These are phyloP conservation scores for Aristolochia fimbriata DNA, from an alignment of 164 flowering plant species.

Conservation along the genomic window DNA sequence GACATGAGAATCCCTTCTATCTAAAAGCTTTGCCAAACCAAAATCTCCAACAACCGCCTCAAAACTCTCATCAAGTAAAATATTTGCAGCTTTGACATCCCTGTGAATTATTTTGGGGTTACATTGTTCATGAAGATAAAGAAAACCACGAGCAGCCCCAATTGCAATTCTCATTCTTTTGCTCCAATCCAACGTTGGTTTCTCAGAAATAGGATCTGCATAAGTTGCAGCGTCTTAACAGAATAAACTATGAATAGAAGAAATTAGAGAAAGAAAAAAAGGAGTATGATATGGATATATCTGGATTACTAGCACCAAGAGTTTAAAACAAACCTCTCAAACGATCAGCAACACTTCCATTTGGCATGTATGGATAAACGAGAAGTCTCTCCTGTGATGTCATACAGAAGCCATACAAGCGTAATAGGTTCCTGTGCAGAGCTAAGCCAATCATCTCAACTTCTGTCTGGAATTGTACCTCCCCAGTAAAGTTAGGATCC, in stretches of 20 bases:
- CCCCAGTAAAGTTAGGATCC: slow-evolving; percentile 88
- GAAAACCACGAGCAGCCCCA: slow-evolving; percentile 86
- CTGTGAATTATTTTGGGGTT: slow-evolving; percentile 90
- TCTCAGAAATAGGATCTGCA: slow-evolving; percentile 47
- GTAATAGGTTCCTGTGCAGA: slow-evolving; percentile 82
- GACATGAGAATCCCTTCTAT: slow-evolving; percentile 82
- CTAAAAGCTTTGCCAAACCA: slow-evolving; percentile 88
- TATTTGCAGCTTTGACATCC: slow-evolving; percentile 97
- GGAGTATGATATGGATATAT: neutral
- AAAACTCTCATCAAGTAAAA: slow-evolving; percentile 83
- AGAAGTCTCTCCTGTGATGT: slow-evolving; percentile 78
- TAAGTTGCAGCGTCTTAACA: neutral
- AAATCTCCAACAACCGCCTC: slow-evolving; percentile 98
- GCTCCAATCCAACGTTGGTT: slow-evolving; percentile 78
- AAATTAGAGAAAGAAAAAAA: neutral
- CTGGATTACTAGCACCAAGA: no score
- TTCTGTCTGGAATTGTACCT: slow-evolving; percentile 97
- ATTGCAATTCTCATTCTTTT: slow-evolving; percentile 70
- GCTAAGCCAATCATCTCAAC: slow-evolving; percentile 98
- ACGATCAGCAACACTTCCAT: slow-evolving; percentile 97
- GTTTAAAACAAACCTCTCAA: slow-evolving; percentile 58
- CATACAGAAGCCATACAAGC: slow-evolving; percentile 90
- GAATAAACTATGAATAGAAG: neutral
- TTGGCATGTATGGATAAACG: slow-evolving; percentile 90
- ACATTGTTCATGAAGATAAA: slow-evolving; percentile 88